Conservation (phyloP, 305 asterid genomes). For the Fraxinus ornus region DNA sequence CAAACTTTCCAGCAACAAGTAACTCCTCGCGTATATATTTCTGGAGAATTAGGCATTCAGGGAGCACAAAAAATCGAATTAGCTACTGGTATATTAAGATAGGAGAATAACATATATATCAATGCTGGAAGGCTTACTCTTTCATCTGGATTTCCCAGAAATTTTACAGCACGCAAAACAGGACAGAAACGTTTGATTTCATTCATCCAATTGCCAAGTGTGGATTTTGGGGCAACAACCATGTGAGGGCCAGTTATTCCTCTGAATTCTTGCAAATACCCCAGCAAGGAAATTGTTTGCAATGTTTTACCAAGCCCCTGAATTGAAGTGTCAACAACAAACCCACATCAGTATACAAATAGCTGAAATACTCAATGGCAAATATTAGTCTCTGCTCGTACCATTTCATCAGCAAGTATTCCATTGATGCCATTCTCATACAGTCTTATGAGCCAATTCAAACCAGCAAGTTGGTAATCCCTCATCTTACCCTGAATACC, state of each 20-base stretch:
- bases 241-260: conserved; percentile 99
- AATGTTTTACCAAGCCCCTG: conserved; percentile 98
- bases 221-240: conserved; percentile 99
- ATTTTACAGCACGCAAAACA: conserved; percentile 82
- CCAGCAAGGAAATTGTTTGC: conserved; percentile 95
- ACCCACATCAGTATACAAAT: conserved; percentile 7
- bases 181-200: conserved; percentile 98
- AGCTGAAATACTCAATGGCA: conserved; percentile 9
- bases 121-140: conserved; percentile 55
- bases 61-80: conserved; percentile 14
- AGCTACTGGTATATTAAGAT: conserved; percentile 8
- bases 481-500: conserved; percentile 99
- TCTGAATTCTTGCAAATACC: conserved; percentile 90
- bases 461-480: conserved; percentile 98
- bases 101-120: conserved; percentile 14
- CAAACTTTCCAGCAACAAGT: conserved; percentile 97
- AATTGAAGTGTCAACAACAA: conserved; percentile 10
- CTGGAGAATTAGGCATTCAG: conserved; percentile 38
- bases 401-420: conserved; percentile 99
- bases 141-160: conserved; percentile 98
- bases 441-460: conserved; percentile 93
- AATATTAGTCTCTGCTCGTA: conserved; percentile 23
- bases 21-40: conserved; percentile 86
- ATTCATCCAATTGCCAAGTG: conserved; percentile 99
- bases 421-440: conserved; percentile 99